These are phyloP conservation scores for Daldinia decipiens DNA, from an alignment of 495 filamentous ascomycete genomes.

Conservation along the genomic window DNA sequence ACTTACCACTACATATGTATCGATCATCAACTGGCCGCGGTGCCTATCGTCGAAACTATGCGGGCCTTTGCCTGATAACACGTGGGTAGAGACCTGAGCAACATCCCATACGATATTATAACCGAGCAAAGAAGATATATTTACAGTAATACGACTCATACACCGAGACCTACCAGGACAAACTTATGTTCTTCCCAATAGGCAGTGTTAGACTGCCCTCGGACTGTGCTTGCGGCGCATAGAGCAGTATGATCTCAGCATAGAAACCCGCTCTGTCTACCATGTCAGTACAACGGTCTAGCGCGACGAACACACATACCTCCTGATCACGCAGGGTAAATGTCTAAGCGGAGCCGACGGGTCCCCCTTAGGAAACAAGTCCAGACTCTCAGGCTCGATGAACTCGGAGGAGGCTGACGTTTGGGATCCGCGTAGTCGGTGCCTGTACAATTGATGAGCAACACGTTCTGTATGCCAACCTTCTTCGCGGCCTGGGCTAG, in stretches of 20 bases:
- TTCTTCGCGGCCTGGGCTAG: neutral
- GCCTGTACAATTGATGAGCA: neutral
- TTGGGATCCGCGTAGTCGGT: neutral
- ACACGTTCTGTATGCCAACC: neutral
- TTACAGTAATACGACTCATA: neutral
- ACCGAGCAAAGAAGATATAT: neutral
- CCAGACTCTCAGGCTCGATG: neutral
- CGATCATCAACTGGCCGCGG: neutral
- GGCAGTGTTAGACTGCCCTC: neutral
- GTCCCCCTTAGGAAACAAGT: neutral
- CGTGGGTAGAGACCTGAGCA: neutral
- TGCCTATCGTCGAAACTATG: neutral
- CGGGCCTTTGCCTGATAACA: neutral
- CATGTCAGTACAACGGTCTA: neutral
- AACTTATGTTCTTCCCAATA: constrained; percentile 4
- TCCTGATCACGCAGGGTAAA: neutral
- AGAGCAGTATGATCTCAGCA: neutral
- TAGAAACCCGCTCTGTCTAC: neutral
- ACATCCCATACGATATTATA: neutral
- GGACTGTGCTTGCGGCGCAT: neutral
- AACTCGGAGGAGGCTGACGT: neutral
- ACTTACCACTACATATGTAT: neutral
- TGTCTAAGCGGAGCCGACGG: neutral
- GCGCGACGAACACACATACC: neutral
- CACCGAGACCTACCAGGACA: neutral